These are phyloP conservation scores for Colletotrichum limetticola DNA, from an alignment of 2,329 filamentous ascomycete genomes.

Conservation along the genomic window DNA sequence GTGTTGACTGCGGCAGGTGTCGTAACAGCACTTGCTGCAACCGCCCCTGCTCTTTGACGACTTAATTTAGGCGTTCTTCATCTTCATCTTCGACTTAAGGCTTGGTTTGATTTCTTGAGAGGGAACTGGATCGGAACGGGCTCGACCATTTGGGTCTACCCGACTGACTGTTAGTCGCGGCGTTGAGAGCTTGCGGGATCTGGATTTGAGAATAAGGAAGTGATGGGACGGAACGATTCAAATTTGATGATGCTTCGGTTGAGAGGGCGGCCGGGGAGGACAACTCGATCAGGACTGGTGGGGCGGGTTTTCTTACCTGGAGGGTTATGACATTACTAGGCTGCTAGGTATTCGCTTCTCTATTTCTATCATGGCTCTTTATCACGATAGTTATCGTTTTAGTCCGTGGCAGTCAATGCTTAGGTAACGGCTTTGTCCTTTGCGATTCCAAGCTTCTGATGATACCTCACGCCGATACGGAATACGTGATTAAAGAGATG, in stretches of 20 bases:
- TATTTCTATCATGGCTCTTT: slow-evolving; percentile 14
- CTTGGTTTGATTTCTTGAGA: neutral
- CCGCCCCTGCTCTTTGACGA: slow-evolving; percentile 22
- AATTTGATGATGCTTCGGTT: neutral
- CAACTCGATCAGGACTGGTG: neutral
- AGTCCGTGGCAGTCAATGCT: slow-evolving; percentile 7
- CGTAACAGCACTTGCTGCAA: slow-evolving; percentile 17
- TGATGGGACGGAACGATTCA: neutral
- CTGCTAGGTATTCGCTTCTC: neutral
- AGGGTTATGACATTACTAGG: slow-evolving; percentile 5
- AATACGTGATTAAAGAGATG: no score
- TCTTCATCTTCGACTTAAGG: neutral
- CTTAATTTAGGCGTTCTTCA: neutral
- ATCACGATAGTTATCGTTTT: neutral
- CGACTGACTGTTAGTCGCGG: neutral
- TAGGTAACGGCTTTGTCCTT: neutral
- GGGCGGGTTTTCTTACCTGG: neutral
- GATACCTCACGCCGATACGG: no score
- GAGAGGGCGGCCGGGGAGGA: neutral
- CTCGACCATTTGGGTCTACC: neutral
- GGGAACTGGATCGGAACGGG: neutral
- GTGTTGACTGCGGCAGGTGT: slow-evolving; percentile 15
- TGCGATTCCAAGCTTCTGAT: no score
- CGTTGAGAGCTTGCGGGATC: neutral
- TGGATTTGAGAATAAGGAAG: neutral